Evolutionary conservation across 345 rosid genomes (phyloP), one percentile per base, ranked within the genome.

Genomic region (Ceriops zippeliana): DNA sequence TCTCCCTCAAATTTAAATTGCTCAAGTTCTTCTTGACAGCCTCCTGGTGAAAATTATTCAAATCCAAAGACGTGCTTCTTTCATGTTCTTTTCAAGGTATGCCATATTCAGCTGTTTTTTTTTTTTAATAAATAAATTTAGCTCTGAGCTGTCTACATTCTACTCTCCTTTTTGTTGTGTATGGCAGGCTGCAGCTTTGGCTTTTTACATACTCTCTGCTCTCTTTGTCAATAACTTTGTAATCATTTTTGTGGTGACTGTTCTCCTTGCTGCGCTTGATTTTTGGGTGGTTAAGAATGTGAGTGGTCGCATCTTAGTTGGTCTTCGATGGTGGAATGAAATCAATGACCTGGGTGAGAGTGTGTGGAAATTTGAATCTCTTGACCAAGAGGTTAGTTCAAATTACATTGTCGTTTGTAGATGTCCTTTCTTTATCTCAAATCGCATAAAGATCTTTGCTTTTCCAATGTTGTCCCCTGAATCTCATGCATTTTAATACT

Each of bases 321-420:
- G 99, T 73, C 81, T 96, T 77, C 87, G 99, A 83, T 96, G 99
- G 99, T 96, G 99, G 99, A 96, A 96, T 61, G 99, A 96, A 85
- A 92, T 92, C 68, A 78, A 96, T 82, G 98, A 96, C 77, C 82
- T 89, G 64, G 99, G 95, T 62, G 99, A 96, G 85, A 96, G 99
- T 64, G 97, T 96, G 5, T 96, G 99, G 99, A 89, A 76, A 74
- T 96, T 92, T 61, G 98, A 96, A 81, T 90, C 91, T 75, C 99
- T 96, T 76, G 99, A 92, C 73, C 98, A 92, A 75, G 99, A 96
- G 90, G 99, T 96, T 80, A 66, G 89, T 27, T 22, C 37, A 27
- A 67, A 46, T 34, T 22, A 38, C 61, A 54, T 46, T 56, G 62
- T 1, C 5, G 17, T 11, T 28, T 24, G 7, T 24, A 5, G 58